Conservation (phyloP, 2,329 filamentous ascomycete species). For the Massarina eburnea region DNA sequence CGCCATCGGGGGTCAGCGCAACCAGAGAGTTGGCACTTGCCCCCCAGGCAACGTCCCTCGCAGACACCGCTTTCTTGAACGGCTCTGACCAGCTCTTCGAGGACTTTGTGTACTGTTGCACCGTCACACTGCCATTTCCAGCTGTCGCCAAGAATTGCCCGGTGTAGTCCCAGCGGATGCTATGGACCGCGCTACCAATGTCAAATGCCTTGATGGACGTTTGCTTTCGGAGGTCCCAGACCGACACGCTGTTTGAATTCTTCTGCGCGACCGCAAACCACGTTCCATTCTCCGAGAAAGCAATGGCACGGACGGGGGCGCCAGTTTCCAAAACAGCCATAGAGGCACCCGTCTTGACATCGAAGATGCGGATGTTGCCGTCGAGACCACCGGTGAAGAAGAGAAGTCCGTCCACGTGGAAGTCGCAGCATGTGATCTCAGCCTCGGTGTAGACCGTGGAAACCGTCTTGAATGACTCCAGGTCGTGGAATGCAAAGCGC, state of each 20-base stretch:
- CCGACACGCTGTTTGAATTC: conserved; percentile 74
- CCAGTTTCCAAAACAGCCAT: conserved; percentile 70
- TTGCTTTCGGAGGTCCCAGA: conserved; percentile 91
- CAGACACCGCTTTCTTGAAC: conserved; percentile 72
- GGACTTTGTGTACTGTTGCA: conserved; percentile 87
- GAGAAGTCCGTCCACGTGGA: conserved; percentile 96
- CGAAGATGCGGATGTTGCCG: conserved; percentile 85
- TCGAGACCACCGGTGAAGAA: conserved; percentile 80
- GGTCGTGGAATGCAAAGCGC: conserved; percentile 87
- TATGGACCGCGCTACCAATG: conserved; percentile 74
- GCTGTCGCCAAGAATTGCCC: conserved; percentile 87
- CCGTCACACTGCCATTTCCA: conserved; percentile 76
- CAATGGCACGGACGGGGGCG: conserved; percentile 71
- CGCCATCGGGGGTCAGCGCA: conserved; percentile 72
- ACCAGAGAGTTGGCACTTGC: conserved; percentile 72
- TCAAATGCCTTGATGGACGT: conserved; percentile 83
- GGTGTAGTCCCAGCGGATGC: conserved; percentile 88
- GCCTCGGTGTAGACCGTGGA: conserved; percentile 77
- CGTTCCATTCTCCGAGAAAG: conserved; percentile 95
- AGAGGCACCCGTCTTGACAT: conserved; percentile 75
- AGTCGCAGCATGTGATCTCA: conserved; percentile 76
- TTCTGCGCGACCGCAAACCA: conserved; percentile 87
- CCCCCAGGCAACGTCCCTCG: conserved; percentile 77
- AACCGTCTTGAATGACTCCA: conserved; percentile 66
- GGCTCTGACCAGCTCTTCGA: conserved; percentile 89